Conservation (phyloP, 2,329 filamentous ascomycete species). For the Colletotrichum phormii region DNA sequence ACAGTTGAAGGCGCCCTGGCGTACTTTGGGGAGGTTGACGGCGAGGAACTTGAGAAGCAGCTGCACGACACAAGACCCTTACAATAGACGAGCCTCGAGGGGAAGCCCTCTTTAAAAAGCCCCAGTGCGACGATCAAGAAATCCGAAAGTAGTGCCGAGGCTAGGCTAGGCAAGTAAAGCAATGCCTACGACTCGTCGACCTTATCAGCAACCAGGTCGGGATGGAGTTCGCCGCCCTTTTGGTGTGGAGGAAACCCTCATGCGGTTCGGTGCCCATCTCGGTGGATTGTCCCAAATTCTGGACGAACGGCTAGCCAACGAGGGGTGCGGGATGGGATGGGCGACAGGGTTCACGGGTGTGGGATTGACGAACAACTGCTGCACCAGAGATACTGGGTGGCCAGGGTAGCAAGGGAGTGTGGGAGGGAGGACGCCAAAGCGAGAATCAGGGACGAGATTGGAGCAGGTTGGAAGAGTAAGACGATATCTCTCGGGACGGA, state of each 20-base stretch:
- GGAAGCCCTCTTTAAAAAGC: conserved; percentile 35
- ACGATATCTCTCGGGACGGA: conserved; percentile 9
- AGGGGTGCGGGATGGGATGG: conserved; percentile 21
- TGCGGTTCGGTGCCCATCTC: conserved; percentile 30
- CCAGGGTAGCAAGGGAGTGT: conserved; percentile 9
- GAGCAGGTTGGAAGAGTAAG: not conserved
- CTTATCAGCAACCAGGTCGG: conserved; percentile 37
- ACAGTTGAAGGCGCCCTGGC: conserved; percentile 23
- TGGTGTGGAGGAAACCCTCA: conserved; percentile 32
- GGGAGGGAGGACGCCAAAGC: not conserved
- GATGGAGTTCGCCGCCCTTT: conserved; percentile 26
- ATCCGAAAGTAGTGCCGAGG: conserved; percentile 38
- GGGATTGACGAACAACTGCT: conserved; percentile 19
- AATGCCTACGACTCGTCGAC: conserved; percentile 26
- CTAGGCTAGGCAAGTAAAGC: conserved; percentile 12
- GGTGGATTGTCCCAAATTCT: conserved; percentile 34
- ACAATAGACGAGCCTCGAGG: conserved; percentile 11
- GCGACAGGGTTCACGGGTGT: conserved; percentile 26
- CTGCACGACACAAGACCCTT: conserved; percentile 12
- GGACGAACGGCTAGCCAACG: conserved; percentile 22
- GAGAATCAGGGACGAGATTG: conserved; percentile 9
- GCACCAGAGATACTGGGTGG: conserved; percentile 18
- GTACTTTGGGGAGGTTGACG: conserved; percentile 2
- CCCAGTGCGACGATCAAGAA: conserved; percentile 29
- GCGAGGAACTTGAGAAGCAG: conserved; percentile 21